These are phyloP conservation scores for Pyrenula massariospora DNA, from an alignment of 495 filamentous ascomycete species.

Conservation along the genomic window DNA sequence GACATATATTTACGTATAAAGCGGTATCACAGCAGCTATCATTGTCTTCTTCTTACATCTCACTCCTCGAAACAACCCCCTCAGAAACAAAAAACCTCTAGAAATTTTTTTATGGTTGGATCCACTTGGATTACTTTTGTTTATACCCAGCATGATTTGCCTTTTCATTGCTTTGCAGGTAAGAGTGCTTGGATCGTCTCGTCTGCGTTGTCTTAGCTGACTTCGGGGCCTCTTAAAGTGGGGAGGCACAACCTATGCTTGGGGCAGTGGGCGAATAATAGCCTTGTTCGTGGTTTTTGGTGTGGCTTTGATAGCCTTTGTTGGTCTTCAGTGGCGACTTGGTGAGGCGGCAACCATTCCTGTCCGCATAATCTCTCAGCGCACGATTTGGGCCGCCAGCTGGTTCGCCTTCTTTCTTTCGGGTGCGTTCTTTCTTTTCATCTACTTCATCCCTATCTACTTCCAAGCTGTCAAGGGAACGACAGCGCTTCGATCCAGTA, in stretches of 20 bases:
- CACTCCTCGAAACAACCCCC: conserved; percentile 29
- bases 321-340: conserved; percentile 49
- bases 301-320: conserved; percentile 50
- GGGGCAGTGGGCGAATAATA: conserved; percentile 55
- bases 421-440: conserved; percentile 49
- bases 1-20: too few species aligned
- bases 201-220: too few species aligned
- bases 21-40: conserved; percentile 18
- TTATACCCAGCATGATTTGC: conserved; percentile 61
- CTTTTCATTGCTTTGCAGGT: conserved; percentile 71
- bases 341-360: conserved; percentile 70
- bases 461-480: conserved; percentile 29
- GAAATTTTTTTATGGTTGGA: conserved; percentile 47
- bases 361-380: conserved; percentile 56
- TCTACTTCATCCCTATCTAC: too few species aligned
- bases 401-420: conserved; percentile 45
- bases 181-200: too few species aligned
- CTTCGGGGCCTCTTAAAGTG: too few species aligned
- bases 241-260: conserved; percentile 62
- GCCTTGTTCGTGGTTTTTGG: conserved; percentile 59
- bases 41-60: conserved; percentile 40
- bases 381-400: conserved; percentile 46
- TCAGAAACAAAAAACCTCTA: conserved; percentile 15
- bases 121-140: conserved; percentile 49
- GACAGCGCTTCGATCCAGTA: conserved; percentile 20